A percentile compares a stretch with the other conserved stretches of the same genome.
Evolutionary conservation across 352 stramenopile species (phyloP).

Genomic region (Globisporangium acanthophoron): DNA sequence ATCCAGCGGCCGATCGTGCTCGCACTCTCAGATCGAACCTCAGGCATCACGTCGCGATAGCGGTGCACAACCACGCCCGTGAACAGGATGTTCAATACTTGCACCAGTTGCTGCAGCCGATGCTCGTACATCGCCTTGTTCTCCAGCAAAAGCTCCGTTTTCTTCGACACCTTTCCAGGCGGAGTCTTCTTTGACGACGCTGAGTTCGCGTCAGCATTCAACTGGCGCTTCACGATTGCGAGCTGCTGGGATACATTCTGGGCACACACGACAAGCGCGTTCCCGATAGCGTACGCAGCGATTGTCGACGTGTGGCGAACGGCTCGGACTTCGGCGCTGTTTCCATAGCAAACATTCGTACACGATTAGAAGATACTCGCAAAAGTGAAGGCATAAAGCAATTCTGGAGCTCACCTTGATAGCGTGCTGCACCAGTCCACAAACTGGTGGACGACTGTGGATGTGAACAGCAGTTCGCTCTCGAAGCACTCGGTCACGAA

Average conservation of each 20-base stretch:
- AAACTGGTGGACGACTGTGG: conserved; percentile 50
- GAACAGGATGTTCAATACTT: conserved; percentile 66
- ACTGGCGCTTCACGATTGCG: conserved; percentile 58
- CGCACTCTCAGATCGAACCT: conserved; percentile 85
- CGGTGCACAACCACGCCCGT: conserved; percentile 75
- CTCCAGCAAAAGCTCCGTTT: conserved; percentile 51
- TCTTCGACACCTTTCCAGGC: conserved; percentile 26
- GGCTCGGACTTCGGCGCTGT: conserved; percentile 73
- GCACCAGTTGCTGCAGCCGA: conserved; percentile 48
- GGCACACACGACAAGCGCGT: conserved; percentile 51
- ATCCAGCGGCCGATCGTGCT: conserved; percentile 83
- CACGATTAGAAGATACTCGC: not conserved
- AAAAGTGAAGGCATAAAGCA: not conserved
- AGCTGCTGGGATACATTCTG: conserved; percentile 55
- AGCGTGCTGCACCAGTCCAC: conserved; percentile 81
- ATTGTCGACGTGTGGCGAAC: conserved; percentile 79
- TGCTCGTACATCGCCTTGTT: conserved; percentile 68
- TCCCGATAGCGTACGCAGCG: conserved; percentile 58
- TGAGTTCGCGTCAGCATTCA: conserved; percentile 44
- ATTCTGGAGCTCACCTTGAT: conserved; percentile 38
- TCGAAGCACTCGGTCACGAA: conserved; percentile 79
- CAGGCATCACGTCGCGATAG: conserved; percentile 91
- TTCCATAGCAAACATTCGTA: not conserved
- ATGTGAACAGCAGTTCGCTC: conserved; percentile 76
- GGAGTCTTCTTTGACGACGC: conserved; percentile 16